A percentile compares a stretch with the other conserved stretches of the same genome.
Evolutionary conservation across 2,329 filamentous ascomycete species (phyloP).

Genomic region (Fusarium pininemorale): DNA sequence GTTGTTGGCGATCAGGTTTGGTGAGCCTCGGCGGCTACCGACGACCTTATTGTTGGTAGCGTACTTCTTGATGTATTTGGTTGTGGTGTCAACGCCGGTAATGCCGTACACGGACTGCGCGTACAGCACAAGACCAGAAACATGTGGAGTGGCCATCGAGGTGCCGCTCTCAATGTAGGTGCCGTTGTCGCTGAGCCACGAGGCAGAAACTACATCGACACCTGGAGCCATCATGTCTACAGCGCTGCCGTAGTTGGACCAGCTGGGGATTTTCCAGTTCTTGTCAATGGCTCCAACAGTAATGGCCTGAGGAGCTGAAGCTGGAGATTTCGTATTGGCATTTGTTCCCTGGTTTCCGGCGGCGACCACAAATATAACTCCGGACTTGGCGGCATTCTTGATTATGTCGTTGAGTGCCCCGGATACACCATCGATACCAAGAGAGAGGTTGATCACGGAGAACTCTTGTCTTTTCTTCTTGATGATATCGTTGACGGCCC

Average conservation of each 20-base stretch:
- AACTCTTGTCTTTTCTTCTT: slow-evolving; percentile 50
- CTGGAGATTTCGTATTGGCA: slow-evolving; percentile 42
- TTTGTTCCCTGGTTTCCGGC: slow-evolving; percentile 59
- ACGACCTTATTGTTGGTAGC: slow-evolving; percentile 52
- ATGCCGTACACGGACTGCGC: slow-evolving; percentile 56
- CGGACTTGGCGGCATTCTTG: slow-evolving; percentile 53
- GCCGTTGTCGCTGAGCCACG: slow-evolving; percentile 54
- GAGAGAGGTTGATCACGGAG: slow-evolving; percentile 64
- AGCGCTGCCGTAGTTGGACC: slow-evolving; percentile 59
- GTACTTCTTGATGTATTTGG: slow-evolving; percentile 52
- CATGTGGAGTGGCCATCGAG: slow-evolving; percentile 70
- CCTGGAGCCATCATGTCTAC: slow-evolving; percentile 65
- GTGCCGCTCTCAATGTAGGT: slow-evolving; percentile 64
- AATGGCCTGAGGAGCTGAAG: slow-evolving; percentile 44
- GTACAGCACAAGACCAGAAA: slow-evolving; percentile 65
- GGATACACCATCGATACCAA: slow-evolving; percentile 56
- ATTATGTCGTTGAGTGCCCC: slow-evolving; percentile 60
- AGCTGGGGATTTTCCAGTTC: slow-evolving; percentile 52
- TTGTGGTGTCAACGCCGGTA: slow-evolving; percentile 48
- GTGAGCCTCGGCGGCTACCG: slow-evolving; percentile 49
- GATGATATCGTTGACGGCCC: slow-evolving; percentile 56
- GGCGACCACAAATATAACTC: slow-evolving; percentile 63
- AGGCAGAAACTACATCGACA: slow-evolving; percentile 56
- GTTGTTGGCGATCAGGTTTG: slow-evolving; percentile 62
- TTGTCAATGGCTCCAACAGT: slow-evolving; percentile 50